Evolutionary conservation across 2,329 filamentous ascomycete species (phyloP), one percentile per base, ranked within the genome.

Genomic region (Leptodontidium sp.): DNA sequence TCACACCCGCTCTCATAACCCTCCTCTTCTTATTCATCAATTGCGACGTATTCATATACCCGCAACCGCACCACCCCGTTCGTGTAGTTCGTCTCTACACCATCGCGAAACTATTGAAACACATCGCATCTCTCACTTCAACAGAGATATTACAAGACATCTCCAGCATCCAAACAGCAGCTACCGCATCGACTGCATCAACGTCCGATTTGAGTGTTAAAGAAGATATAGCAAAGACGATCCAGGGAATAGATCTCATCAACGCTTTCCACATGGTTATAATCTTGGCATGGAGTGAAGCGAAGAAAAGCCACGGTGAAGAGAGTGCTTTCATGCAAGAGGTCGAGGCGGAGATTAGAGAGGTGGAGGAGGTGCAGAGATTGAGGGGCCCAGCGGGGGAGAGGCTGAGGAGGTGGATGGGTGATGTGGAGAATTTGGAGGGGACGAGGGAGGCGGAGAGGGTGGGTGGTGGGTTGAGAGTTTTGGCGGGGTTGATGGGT

Each of bases 251-350:
- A 11, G 86, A 88, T 67, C 85, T 86, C 70, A 81, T 86, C 2
- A 84, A 83, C 11, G 78, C 88, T 61, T 85, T 84, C 70, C 85
- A 89, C 72, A 83, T 84, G 65, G 75, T 89, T 15, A 78, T 88
- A 65, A 78, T 82, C 47, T 80, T 89, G 73, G 80, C 85, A 14
- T 71, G 83, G 24, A 77, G 80, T 38, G 81, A 83, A 57, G 81
- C 79, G 1, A 81, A 81, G 0, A 72, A 77, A 35, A 83, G 80
- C 4, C 82, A 84, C 70, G 80, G 81, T 6, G 77, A 80, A 7
- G 81, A 82, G 7, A 87, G 85, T 82, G 80, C 80, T 32, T 78
- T 87, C 2, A 74, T 82, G 43, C 74, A 73, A 2, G 77, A 82
- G 61, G 85, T 86, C 1, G 80, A 75, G 59, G 80, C 80, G 24